Conservation (phyloP, 495 filamentous ascomycete genomes). For the Podospora sp. region DNA sequence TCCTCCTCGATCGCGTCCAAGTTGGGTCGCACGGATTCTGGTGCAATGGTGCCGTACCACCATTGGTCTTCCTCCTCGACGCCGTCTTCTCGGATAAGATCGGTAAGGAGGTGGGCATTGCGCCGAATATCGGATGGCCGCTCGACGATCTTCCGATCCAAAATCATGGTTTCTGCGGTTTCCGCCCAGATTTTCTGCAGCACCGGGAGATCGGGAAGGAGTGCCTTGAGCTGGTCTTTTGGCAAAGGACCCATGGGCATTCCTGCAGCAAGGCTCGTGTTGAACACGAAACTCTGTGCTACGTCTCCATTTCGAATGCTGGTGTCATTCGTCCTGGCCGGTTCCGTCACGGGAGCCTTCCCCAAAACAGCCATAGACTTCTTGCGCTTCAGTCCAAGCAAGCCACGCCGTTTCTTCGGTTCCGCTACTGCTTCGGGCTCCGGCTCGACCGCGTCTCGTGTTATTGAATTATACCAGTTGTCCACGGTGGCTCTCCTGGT, state of each 20-base stretch:
- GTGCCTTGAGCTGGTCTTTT: slow-evolving; percentile 47
- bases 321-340: slow-evolving; percentile 13
- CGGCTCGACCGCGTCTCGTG: slow-evolving; percentile 43
- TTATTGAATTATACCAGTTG: slow-evolving; percentile 53
- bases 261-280: slow-evolving; percentile 54
- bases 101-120: slow-evolving; percentile 53
- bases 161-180: slow-evolving; percentile 57
- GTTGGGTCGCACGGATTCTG: slow-evolving; percentile 48
- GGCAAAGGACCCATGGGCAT: slow-evolving; percentile 55
- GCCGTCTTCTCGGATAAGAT: slow-evolving; percentile 56
- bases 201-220: slow-evolving; percentile 53
- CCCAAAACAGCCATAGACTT: slow-evolving; percentile 43
- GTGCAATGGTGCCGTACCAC: slow-evolving; percentile 49
- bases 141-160: slow-evolving; percentile 56
- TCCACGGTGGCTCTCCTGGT: slow-evolving; percentile 54
- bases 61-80: slow-evolving; percentile 56
- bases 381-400: slow-evolving; percentile 53
- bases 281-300: slow-evolving; percentile 48
- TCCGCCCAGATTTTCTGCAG: slow-evolving; percentile 55
- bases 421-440: slow-evolving; percentile 43
- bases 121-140: slow-evolving; percentile 55
- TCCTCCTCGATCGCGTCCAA: slow-evolving; percentile 53
- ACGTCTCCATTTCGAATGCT: slow-evolving; percentile 14
- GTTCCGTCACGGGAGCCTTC: slow-evolving; percentile 25
- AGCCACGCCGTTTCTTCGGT: slow-evolving; percentile 48